Evolutionary conservation across 83 land plant species (phyloP), one percentile per base, ranked within the genome.

Genomic region (Picea abies): DNA sequence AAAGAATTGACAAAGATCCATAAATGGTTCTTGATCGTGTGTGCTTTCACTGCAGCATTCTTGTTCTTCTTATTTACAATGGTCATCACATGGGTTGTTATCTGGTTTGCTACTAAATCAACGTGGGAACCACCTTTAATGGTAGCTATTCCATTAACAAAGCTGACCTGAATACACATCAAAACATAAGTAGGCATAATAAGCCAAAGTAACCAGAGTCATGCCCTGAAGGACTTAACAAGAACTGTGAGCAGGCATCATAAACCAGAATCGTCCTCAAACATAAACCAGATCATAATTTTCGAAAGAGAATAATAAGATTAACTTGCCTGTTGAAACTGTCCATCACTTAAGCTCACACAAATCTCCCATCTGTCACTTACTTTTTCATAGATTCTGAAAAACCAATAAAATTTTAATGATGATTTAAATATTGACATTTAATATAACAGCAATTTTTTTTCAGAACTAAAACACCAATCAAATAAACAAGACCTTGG

Each of bases 1-100:
- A 94, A 90, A 60, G 95, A 87, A 92, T 98, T 98, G 89, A 98
- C 99, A 94, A 98, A 98, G 41, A 98, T 91, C 99, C 99, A 98
- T 76, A 98, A 83, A 80, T 98, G 93, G 77, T 88, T 93, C 83
- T 90, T 94, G 79, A 96, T 93, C 66, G 90, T 88, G 63, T 93
- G 95, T 0, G 98, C 86, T 82, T 96, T 96, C 71, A 96, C 79
- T 15, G 92, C 87, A 6, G 97, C 96, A 87, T 88, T 91, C 86
- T 96, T 97, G 81, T 96, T 94, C 88, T 98, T 98, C 92, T 94
- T 98, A 78, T 96, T 98, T 29, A 94, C 97, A 63, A 90, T 73
- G 69, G 49, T 86, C 80, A 93, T 73, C 16, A 92, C 80, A 84
- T 92, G 81, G 78, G 84, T 89, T 5, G 93, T 83, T 56, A 98